Conservation (phyloP, 257 asterid genomes). For the Apocynum venetum region DNA sequence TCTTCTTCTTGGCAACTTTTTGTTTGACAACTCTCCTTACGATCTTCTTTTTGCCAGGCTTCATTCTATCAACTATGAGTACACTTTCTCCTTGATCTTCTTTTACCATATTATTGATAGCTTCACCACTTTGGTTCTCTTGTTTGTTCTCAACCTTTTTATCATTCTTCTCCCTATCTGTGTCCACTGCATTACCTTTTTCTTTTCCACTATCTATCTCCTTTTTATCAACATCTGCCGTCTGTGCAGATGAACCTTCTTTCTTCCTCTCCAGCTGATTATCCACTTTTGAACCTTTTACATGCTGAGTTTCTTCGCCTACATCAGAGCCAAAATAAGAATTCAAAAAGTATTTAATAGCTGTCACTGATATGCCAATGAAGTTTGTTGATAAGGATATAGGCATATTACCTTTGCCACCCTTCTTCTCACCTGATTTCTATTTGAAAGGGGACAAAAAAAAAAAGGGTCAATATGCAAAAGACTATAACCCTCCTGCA, state of each 20-base stretch:
- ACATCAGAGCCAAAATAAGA: slow-evolving; percentile 18
- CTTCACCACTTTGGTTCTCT: slow-evolving; percentile 35
- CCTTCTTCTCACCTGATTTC: slow-evolving; percentile 56
- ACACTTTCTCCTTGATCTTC: slow-evolving; percentile 34
- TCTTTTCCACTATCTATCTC: slow-evolving; percentile 33
- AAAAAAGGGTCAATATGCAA: neutral
- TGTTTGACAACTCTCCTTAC: slow-evolving; percentile 48
- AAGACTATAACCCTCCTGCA: neutral
- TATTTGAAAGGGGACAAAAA: neutral
- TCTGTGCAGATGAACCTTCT: slow-evolving; percentile 35
- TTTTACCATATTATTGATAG: slow-evolving; percentile 27
- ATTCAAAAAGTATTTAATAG: neutral
- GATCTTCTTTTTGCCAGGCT: slow-evolving; percentile 73
- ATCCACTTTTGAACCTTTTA: slow-evolving; percentile 33
- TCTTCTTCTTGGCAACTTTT: slow-evolving; percentile 26
- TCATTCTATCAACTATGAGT: slow-evolving; percentile 39
- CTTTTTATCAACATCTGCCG: slow-evolving; percentile 38
- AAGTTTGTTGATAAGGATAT: slow-evolving; percentile 2
- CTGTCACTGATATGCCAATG: neutral
- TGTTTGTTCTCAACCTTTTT: slow-evolving; percentile 36
- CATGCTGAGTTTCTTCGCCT: slow-evolving; percentile 39
- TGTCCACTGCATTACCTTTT: slow-evolving; percentile 25
- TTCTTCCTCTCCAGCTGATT: slow-evolving; percentile 40
- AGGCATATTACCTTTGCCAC: slow-evolving; percentile 41
- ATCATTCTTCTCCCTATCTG: slow-evolving; percentile 39